These are phyloP conservation scores for Oryza meridionalis DNA, from an alignment of 176 grass and related monocot species.

Conservation along the genomic window DNA sequence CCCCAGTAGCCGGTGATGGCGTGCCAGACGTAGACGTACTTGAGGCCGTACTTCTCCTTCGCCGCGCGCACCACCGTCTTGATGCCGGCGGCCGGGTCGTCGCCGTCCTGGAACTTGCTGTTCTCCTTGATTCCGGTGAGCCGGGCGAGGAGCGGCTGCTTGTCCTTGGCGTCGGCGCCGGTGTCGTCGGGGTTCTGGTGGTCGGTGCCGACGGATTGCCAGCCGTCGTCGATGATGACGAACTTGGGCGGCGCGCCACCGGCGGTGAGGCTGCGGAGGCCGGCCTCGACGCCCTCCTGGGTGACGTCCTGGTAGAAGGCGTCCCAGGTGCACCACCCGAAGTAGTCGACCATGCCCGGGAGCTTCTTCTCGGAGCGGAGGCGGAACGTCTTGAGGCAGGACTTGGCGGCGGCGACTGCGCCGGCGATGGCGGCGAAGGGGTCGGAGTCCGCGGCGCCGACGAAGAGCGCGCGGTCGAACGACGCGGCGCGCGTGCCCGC, in stretches of 20 bases:
- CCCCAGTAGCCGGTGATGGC: conserved; percentile 99
- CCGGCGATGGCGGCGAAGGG: conserved; percentile 80
- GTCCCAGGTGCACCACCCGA: conserved; percentile 99
- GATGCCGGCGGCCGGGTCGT: conserved; percentile 66
- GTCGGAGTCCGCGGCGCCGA: conserved; percentile 72
- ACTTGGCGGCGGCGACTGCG: conserved; percentile 61
- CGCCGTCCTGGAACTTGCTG: conserved; percentile 73
- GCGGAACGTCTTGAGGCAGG: conserved; percentile 62
- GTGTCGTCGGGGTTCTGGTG: background rate
- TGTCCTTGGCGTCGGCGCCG: background rate
- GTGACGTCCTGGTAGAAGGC: conserved; percentile 94
- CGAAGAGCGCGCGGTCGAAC: conserved; percentile 62
- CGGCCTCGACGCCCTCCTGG: conserved; percentile 88
- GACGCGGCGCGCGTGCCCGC: conserved; percentile 44
- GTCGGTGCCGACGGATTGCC: conserved; percentile 82
- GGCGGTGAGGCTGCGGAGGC: conserved; percentile 64
- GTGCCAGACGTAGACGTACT: conserved; percentile 98
- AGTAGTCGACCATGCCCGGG: conserved; percentile 85
- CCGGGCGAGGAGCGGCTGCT: conserved; percentile 28
- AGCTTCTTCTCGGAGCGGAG: conserved; percentile 79
- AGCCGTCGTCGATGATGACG: conserved; percentile 96
- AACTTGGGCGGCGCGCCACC: conserved; percentile 76
- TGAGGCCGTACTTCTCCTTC: conserved; percentile 81
- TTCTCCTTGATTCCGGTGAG: conserved; percentile 95
- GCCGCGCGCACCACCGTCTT: conserved; percentile 64